Base-by-base conservation (phyloP, 2,329 filamentous ascomycete genomes). In the Trichoderma oligosporum region DNA sequence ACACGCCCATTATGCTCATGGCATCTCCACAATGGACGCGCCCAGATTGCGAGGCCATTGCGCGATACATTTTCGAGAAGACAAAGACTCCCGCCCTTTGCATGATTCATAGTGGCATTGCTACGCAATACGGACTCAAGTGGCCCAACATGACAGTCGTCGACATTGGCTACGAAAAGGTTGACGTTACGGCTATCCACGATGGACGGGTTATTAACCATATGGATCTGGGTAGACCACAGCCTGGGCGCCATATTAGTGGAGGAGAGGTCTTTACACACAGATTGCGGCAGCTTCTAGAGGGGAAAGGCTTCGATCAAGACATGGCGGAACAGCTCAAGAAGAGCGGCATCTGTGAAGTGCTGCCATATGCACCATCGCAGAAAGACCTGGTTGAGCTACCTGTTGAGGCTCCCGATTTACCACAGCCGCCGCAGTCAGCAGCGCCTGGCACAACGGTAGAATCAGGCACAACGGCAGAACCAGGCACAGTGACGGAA, bases 61-160 rank as follows among this genome's bases (percentile, higher is more conserved):
- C 92, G 12, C 90, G 94, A 61, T 99, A 96, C 77, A 84, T 97
- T 62, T 99, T 99, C 67, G 94, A 99, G 74, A 95, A 94, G 74
- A 96, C 96, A 69, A 94, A 93, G 76, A 94, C 91, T 0, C 94
- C 94, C 0, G 91, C 90, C 0, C 88, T 99, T 51, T 92, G 88
- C 65, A 81, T 97, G 61, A 87, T 99, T 76, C 89, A 97, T 73
- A 88, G 91, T 64, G 92, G 90, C 3, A 76, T 95, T 45, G 92
- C 94, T 24, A 88, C 91, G 1, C 87, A 94, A 57, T 97, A 95
- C 68, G 92, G 91, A 9, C 81, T 91, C 27, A 84, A 83, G 70
- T 81, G 79, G 76, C 81, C 86, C 29, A 91, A 84, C 64, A 87
- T 94, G 66, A 94, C 91, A 0, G 83, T 99, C 18, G 81, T 99